These are phyloP conservation scores for Aspergillus puulaauensis DNA, from an alignment of 2,329 filamentous ascomycete species.

Conservation along the genomic window DNA sequence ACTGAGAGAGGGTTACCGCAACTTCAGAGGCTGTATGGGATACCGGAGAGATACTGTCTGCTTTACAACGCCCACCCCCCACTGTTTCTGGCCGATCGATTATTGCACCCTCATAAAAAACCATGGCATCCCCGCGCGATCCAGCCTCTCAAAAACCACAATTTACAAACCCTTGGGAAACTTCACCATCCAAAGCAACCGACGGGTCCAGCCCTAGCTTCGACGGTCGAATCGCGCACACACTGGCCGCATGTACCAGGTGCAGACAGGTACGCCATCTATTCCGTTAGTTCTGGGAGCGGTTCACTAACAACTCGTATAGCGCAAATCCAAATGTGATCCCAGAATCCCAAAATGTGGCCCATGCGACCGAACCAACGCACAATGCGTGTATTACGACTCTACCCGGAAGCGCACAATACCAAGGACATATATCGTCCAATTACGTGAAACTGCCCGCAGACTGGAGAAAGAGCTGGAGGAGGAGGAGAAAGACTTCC, in stretches of 20 bases:
- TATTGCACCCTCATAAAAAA: slow-evolving; percentile 8
- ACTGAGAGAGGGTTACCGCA: background rate
- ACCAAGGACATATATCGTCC: slow-evolving; percentile 87
- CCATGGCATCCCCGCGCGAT: slow-evolving; percentile 22
- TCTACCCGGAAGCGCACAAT: slow-evolving; percentile 82
- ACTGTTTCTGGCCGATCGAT: slow-evolving; percentile 6
- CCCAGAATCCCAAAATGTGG: slow-evolving; percentile 86
- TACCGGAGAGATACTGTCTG: slow-evolving; percentile 1
- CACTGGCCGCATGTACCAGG: slow-evolving; percentile 50
- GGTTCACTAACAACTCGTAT: slow-evolving; percentile 14
- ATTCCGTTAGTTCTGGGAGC: background rate
- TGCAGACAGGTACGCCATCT: slow-evolving; percentile 47
- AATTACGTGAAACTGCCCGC: slow-evolving; percentile 82
- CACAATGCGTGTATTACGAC: slow-evolving; percentile 93
- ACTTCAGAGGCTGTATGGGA: slow-evolving; percentile 15
- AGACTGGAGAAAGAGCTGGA: slow-evolving; percentile 78
- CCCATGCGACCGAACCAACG: slow-evolving; percentile 88
- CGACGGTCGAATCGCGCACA: slow-evolving; percentile 46
- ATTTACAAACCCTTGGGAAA: slow-evolving; percentile 28
- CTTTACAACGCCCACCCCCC: background rate
- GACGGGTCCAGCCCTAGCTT: slow-evolving; percentile 30
- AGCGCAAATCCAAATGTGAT: slow-evolving; percentile 97
- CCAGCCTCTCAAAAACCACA: slow-evolving; percentile 18
- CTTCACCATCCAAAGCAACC: slow-evolving; percentile 27
- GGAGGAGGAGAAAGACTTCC: slow-evolving; percentile 74